Percentiles rank a stretch among this genome's conserved stretches.
These are phyloP conservation scores for Sclerotinia spermophila DNA, from an alignment of 2,329 filamentous ascomycete species.

Conservation along the genomic window DNA sequence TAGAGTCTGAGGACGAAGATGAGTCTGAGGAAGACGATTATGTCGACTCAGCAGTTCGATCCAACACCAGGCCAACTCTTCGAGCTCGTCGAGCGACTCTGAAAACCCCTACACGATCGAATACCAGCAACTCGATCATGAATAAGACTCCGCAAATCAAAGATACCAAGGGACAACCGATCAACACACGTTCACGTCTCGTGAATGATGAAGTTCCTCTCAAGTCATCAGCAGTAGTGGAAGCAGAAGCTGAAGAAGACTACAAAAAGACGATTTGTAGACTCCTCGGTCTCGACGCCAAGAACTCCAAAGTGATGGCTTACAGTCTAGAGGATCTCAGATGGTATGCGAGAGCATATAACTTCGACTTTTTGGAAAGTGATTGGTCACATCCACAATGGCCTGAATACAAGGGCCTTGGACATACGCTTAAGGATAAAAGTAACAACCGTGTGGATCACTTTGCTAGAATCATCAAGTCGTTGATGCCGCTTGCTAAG, in stretches of 20 bases:
- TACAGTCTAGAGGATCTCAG: conserved; percentile 21
- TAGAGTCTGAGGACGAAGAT: conserved; percentile 13
- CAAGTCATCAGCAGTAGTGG: not conserved
- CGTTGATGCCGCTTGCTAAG: not conserved
- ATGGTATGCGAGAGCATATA: conserved; percentile 25
- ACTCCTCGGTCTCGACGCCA: conserved; percentile 15
- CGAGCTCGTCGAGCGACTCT: not conserved
- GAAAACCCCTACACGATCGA: conserved; percentile 2
- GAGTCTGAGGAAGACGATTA: conserved; percentile 17
- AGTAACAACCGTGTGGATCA: not conserved
- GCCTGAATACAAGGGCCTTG: not conserved
- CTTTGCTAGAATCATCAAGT: not conserved
- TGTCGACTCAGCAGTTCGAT: conserved; percentile 5
- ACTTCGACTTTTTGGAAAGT: not conserved
- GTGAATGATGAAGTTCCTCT: not conserved
- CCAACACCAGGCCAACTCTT: not conserved
- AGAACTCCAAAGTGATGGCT: not conserved
- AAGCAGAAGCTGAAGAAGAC: not conserved
- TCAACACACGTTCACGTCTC: not conserved
- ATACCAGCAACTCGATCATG: not conserved
- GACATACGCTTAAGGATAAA: not conserved
- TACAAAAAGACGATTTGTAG: conserved; percentile 19
- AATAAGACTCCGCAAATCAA: not conserved
- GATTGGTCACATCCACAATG: not conserved
- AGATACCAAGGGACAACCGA: not conserved